phyloP scores from a whole-genome alignment of 345 rosid genomes.

The Isatis tinctoria region DNA sequence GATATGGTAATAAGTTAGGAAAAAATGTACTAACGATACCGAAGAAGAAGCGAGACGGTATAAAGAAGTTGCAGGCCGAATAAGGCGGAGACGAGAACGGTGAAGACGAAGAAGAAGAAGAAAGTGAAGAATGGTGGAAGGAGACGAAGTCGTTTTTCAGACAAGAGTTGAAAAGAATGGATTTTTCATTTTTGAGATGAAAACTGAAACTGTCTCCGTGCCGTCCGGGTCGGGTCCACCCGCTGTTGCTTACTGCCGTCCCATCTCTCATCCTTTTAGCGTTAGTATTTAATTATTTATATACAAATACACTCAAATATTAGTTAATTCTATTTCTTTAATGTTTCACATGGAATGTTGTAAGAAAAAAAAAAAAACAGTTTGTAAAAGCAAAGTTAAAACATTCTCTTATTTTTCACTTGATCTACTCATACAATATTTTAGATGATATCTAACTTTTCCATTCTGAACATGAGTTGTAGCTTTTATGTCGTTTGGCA shows the following conservation, averaged over 20 bases:
- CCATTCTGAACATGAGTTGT: background rate
- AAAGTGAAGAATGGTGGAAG: constrained; percentile 16
- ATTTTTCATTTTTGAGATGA: background rate
- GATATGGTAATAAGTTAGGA: background rate
- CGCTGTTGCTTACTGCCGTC: constrained; percentile 8
- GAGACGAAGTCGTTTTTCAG: constrained; percentile 24
- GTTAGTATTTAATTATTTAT: background rate
- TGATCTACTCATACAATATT: too few relatives aligned
- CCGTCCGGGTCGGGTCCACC: constrained; percentile 35
- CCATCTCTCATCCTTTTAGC: background rate
- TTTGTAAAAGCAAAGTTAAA: background rate
- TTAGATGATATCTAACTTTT: background rate
- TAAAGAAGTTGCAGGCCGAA: background rate
- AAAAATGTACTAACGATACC: constrained; percentile 7
- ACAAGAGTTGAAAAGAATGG: background rate
- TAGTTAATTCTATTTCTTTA: background rate
- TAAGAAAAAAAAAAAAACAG: background rate
- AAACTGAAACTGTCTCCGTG: constrained; percentile 31
- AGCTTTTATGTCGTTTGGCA: constrained; percentile 7
- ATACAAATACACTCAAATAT: background rate
- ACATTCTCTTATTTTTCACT: background rate
- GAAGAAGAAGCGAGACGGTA: background rate
- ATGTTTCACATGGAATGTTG: background rate
- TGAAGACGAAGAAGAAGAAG: background rate
- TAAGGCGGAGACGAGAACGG: constrained; percentile 7